Evolutionary conservation across 2,329 filamentous ascomycete species (phyloP).

Genomic region (Ophiostoma montium): DNA sequence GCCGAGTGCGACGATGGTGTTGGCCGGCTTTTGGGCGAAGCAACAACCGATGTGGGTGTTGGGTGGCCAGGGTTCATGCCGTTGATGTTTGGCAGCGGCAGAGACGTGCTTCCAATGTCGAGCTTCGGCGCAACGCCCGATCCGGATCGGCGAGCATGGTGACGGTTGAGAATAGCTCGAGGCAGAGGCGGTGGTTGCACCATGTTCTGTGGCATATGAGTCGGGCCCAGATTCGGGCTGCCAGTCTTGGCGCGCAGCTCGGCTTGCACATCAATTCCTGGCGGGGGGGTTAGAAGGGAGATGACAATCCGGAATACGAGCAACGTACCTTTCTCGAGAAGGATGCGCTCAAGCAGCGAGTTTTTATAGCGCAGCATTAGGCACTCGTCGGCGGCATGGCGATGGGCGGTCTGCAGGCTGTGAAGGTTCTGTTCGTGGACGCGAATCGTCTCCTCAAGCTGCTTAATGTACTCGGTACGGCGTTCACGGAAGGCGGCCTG

Average conservation of each 20-base stretch:
- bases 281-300: not conserved
- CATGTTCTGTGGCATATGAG: slow-evolving; percentile 50
- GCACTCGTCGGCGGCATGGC: slow-evolving; percentile 89
- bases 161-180: slow-evolving; percentile 66
- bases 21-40: slow-evolving; percentile 58
- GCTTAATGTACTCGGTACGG: slow-evolving; percentile 97
- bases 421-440: slow-evolving; percentile 91
- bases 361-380: slow-evolving; percentile 98
- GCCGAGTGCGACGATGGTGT: slow-evolving; percentile 66
- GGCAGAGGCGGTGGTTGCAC: slow-evolving; percentile 66
- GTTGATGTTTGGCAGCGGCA: slow-evolving; percentile 28
- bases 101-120: slow-evolving; percentile 35
- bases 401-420: slow-evolving; percentile 84
- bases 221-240: slow-evolving; percentile 64
- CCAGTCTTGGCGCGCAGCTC: slow-evolving; percentile 87
- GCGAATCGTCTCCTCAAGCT: slow-evolving; percentile 92
- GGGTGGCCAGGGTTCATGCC: slow-evolving; percentile 13
- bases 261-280: slow-evolving; percentile 92
- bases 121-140: slow-evolving; percentile 64
- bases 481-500: slow-evolving; percentile 95
- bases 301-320: not conserved
- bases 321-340: slow-evolving; percentile 76
- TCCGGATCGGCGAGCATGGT: slow-evolving; percentile 56
- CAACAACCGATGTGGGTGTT: slow-evolving; percentile 36
- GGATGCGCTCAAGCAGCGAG: slow-evolving; percentile 83